These are phyloP conservation scores for Exophiala sp. DNA, from an alignment of 2,329 filamentous ascomycete species.

Conservation along the genomic window DNA sequence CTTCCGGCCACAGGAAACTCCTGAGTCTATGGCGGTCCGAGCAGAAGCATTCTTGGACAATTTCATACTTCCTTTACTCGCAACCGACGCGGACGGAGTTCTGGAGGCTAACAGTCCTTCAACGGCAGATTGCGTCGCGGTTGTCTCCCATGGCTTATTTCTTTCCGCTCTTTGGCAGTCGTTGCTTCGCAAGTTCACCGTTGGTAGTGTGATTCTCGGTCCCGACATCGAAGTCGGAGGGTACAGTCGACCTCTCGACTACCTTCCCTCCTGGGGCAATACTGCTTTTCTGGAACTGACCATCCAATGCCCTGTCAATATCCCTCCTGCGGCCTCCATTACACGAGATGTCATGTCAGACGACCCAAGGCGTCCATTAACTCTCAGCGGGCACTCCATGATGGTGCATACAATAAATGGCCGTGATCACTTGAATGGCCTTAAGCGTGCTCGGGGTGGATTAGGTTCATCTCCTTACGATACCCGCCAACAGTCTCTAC, in stretches of 20 bases:
- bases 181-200: conserved; percentile 52
- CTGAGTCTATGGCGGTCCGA: conserved; percentile 59
- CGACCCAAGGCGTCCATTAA: not conserved
- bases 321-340: not conserved
- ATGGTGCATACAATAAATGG: conserved; percentile 61
- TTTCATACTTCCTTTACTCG: conserved; percentile 55
- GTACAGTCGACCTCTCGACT: conserved; percentile 41
- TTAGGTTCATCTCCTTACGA: conserved; percentile 75
- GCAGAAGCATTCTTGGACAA: conserved; percentile 60
- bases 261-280: conserved; percentile 58
- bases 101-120: conserved; percentile 28
- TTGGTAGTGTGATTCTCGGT: conserved; percentile 42
- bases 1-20: conserved; percentile 59
- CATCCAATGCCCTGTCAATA: conserved; percentile 2
- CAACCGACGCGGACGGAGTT: conserved; percentile 32
- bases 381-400: conserved; percentile 39
- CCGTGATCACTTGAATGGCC: conserved; percentile 61
- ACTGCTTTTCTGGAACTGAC: conserved; percentile 55
- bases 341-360: not conserved
- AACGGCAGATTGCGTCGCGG: conserved; percentile 42
- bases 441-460: conserved; percentile 75
- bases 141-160: conserved; percentile 81
- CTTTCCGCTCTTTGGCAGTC: conserved; percentile 62
- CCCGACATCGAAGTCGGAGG: conserved; percentile 38
- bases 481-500: conserved; percentile 66